A percentile compares a stretch with the other conserved stretches of the same genome.
Conservation (phyloP, 2,329 filamentous ascomycete genomes). For the Cryphonectria naterciae region DNA sequence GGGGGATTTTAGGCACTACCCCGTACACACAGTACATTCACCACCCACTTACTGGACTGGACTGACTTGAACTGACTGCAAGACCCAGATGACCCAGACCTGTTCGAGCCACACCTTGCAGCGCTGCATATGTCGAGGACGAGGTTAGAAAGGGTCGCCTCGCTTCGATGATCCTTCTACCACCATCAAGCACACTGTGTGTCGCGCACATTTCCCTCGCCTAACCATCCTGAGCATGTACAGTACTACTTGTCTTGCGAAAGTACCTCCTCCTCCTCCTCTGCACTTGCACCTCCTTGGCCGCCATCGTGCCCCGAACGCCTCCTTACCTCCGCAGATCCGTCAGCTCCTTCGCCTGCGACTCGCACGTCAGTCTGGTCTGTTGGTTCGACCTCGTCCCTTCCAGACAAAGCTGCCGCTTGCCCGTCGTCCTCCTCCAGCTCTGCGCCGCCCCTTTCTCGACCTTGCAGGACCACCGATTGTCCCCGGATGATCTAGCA, state of each 20-base stretch:
- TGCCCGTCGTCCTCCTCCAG: not conserved
- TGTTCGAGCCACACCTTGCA: constrained; percentile 1
- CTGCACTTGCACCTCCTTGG: constrained; percentile 7
- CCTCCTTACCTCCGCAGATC: constrained; percentile 25
- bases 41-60: not conserved
- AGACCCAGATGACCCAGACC: constrained; percentile 12
- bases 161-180: constrained; percentile 5
- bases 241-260: constrained; percentile 1
- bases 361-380: not conserved
- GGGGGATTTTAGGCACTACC: constrained; percentile 27
- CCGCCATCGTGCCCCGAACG: not conserved
- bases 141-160: not conserved
- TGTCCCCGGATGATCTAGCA: not conserved
- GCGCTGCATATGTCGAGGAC: not conserved
- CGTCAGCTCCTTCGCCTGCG: constrained; percentile 6
- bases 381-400: not conserved
- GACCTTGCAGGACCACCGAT: not conserved
- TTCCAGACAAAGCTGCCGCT: not conserved
- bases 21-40: constrained; percentile 23
- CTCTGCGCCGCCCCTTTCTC: constrained; percentile 1
- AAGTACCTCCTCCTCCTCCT: constrained; percentile 8
- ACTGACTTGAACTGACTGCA: not conserved
- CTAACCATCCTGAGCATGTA: not conserved
- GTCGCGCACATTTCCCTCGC: constrained; percentile 10
- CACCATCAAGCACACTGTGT: constrained; percentile 11